Conservation (phyloP, 2,329 filamentous ascomycete genomes). For the Stagonosporopsis chrysanthemi region DNA sequence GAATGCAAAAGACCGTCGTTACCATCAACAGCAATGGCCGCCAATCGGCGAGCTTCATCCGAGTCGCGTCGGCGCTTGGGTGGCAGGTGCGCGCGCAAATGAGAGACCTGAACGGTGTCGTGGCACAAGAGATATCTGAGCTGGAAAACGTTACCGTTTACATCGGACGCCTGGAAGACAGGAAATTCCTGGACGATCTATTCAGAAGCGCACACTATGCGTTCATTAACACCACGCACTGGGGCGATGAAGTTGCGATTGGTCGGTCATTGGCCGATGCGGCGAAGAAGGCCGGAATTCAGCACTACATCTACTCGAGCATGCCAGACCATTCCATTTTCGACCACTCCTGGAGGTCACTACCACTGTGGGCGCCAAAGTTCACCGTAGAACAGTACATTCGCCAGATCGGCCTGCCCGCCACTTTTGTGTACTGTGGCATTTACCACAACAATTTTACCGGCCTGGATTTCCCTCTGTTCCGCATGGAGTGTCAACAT, state of each 20-base stretch:
- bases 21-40: slow-evolving; percentile 96
- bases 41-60: slow-evolving; percentile 93
- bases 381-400: slow-evolving; percentile 93
- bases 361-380: slow-evolving; percentile 92
- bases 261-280: slow-evolving; percentile 88
- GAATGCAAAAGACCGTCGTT: slow-evolving; percentile 72
- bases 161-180: slow-evolving; percentile 72
- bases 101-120: slow-evolving; percentile 83
- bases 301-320: slow-evolving; percentile 95
- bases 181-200: slow-evolving; percentile 77
- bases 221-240: slow-evolving; percentile 98
- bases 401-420: slow-evolving; percentile 78
- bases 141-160: slow-evolving; percentile 82
- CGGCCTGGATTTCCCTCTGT: slow-evolving; percentile 87
- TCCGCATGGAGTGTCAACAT: slow-evolving; percentile 87
- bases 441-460: slow-evolving; percentile 99
- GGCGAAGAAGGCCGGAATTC: slow-evolving; percentile 81
- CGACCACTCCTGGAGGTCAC: slow-evolving; percentile 76
- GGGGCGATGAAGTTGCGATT: slow-evolving; percentile 91
- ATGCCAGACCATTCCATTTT: slow-evolving; percentile 94
- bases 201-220: slow-evolving; percentile 87
- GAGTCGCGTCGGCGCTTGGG: slow-evolving; percentile 90
- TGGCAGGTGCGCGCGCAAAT: slow-evolving; percentile 94
- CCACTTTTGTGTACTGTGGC: slow-evolving; percentile 94
- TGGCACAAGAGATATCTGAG: slow-evolving; percentile 82